Base-by-base conservation (phyloP, 2,329 filamentous ascomycete genomes). In the Fusarium keratoplasticum region DNA sequence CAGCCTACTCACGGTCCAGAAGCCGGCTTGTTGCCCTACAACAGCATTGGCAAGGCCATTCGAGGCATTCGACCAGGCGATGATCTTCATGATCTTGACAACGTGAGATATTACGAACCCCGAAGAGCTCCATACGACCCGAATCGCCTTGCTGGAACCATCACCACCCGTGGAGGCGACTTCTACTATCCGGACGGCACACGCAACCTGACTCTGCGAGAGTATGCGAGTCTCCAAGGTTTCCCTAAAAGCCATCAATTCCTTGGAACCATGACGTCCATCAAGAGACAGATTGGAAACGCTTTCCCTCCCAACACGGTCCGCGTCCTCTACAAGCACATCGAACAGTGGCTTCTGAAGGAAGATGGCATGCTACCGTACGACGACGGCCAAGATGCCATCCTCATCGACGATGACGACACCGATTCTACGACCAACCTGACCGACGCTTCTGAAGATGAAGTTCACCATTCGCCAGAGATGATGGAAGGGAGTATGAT, bases 281-380 rank as follows among this genome's bases (percentile, higher is more conserved):
- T 89, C 18, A 88, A 88, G 73, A 88, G 85, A 71, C 93, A 95
- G 79, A 93, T 96, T 71, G 94, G 94, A 0, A 96, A 96, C 77
- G 94, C 94, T 0, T 94, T 96, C 18, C 93, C 94, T 0, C 90
- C 93, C 0, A 83, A 83, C 31, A 87, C 88, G 0, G 89, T 89
- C 4, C 81, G 82, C 29, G 81, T 86, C 0, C 76, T 90, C 0
- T 89, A 87, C 70, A 77, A 79, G n/a, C 86, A 89, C 58, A 75
- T 90, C 10, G 80, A 85, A 20, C 70, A 79, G 9, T 88, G 85
- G 82, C 77, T 90, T 1, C 78, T 88, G 16, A 70, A 79, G 2
- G 77, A 84, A 22, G 88, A 90, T 63, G 79, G 82, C 0, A 77
- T 86, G 20, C 52, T 36, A 18, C 72, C 27, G 9, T 74, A 71